A percentile compares a stretch with the other conserved stretches of the same genome.
Conservation (phyloP, 495 filamentous ascomycete species). For the Pseudoneurospora amorphoporcata region DNA sequence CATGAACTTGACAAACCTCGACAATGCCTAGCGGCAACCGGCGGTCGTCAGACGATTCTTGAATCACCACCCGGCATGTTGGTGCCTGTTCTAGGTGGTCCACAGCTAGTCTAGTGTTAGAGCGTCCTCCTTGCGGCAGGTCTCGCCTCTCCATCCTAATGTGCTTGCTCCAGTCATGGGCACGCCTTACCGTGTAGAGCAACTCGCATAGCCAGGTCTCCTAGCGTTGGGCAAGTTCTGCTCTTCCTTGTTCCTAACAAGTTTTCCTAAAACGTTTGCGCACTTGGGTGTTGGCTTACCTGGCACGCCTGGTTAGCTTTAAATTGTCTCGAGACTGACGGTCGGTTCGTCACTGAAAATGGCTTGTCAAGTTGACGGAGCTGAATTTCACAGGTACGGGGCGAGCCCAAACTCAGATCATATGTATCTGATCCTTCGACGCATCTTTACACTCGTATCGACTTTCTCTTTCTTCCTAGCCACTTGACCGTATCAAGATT, state of each 20-base stretch:
- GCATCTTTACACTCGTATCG: conserved; percentile 9
- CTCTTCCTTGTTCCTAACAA: conserved; percentile 17
- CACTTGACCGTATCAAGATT: conserved; percentile 10
- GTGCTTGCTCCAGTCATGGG: conserved; percentile 12
- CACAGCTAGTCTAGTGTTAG: conserved; percentile 19
- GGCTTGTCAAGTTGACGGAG: conserved; percentile 24
- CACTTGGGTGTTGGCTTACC: background rate
- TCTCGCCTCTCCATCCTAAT: conserved; percentile 21
- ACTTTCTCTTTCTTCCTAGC: conserved; percentile 17
- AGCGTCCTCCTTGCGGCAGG: conserved; percentile 25
- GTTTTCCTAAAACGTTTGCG: conserved; percentile 4
- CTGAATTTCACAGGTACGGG: conserved; percentile 7
- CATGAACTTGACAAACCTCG: conserved; percentile 27
- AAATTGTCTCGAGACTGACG: background rate
- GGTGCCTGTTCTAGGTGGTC: background rate
- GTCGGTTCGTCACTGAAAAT: background rate
- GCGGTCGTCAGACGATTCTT: conserved; percentile 12
- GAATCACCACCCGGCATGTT: background rate
- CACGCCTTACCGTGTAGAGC: conserved; percentile 18
- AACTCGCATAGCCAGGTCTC: conserved; percentile 15
- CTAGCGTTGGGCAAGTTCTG: conserved; percentile 13
- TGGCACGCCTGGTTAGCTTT: background rate
- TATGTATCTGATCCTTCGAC: background rate
- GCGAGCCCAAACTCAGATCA: conserved; percentile 13
- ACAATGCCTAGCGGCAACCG: conserved; percentile 8